These are phyloP conservation scores for Pistacia vera DNA, from an alignment of 345 rosid genomes.

Conservation along the genomic window DNA sequence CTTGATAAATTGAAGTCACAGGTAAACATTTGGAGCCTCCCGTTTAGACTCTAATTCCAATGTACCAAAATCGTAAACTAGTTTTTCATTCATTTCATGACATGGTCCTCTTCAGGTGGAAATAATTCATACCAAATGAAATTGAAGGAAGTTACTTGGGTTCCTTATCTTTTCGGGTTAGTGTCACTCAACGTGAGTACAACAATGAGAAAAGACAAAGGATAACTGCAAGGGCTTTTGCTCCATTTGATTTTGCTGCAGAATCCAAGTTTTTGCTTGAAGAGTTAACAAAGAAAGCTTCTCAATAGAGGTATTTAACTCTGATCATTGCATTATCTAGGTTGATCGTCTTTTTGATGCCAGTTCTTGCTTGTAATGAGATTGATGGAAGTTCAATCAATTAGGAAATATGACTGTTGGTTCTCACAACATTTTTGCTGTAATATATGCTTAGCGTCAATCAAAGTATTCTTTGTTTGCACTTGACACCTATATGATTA, in stretches of 20 bases:
- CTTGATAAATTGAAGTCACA: constrained; percentile 66
- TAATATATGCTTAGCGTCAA: constrained; percentile 9
- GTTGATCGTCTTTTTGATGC: not conserved
- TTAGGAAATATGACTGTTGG: constrained; percentile 1
- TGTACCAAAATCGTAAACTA: not conserved
- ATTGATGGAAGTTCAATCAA: not conserved
- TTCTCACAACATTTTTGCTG: constrained; percentile 15
- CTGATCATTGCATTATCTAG: not conserved
- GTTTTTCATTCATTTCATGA: not conserved
- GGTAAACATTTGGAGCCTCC: constrained; percentile 36
- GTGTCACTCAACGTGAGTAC: constrained; percentile 78
- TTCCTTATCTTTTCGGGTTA: constrained; percentile 68
- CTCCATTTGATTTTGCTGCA: constrained; percentile 77
- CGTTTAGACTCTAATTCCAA: too few species aligned
- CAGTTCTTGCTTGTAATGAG: not conserved
- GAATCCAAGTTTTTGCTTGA: constrained; percentile 74
- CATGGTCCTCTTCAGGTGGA: constrained; percentile 47
- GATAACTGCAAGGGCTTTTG: constrained; percentile 66
- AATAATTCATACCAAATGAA: constrained; percentile 51
- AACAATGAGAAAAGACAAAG: constrained; percentile 90
- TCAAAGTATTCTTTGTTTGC: not conserved
- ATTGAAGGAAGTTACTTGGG: constrained; percentile 86
- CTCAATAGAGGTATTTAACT: constrained; percentile 16
- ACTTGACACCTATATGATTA: not conserved
- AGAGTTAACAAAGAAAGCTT: constrained; percentile 65